Conservation (phyloP, 805 yeast species). For the Ogataea paraovalis region DNA sequence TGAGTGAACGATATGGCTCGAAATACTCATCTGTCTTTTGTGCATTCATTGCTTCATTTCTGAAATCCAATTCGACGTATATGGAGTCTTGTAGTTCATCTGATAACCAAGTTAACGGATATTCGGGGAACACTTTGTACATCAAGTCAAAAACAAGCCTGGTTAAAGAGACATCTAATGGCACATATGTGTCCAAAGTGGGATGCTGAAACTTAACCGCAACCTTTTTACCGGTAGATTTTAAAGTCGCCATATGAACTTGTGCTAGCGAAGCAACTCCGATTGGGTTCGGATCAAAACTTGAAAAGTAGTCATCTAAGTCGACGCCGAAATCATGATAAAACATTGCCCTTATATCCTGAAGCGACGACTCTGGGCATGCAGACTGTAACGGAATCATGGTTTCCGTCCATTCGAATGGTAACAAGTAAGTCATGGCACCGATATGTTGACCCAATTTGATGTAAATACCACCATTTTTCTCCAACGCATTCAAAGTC, state of each 20-base stretch:
- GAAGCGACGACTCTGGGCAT: slow-evolving; percentile 77
- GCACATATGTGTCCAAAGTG: slow-evolving; percentile 77
- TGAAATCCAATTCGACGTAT: slow-evolving; percentile 86
- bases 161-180: slow-evolving; percentile 80
- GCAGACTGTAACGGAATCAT: slow-evolving; percentile 90
- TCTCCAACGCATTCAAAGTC: slow-evolving; percentile 73
- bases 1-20: slow-evolving; percentile 44
- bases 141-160: slow-evolving; percentile 68
- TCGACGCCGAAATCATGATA: slow-evolving; percentile 56
- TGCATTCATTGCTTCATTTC: slow-evolving; percentile 83
- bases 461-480: slow-evolving; percentile 89
- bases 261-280: slow-evolving; percentile 98
- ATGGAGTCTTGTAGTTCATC: slow-evolving; percentile 87
- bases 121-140: slow-evolving; percentile 83
- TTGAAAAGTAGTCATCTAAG: slow-evolving; percentile 60
- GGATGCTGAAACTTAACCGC: slow-evolving; percentile 98
- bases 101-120: slow-evolving; percentile 92
- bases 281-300: slow-evolving; percentile 69
- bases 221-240: slow-evolving; percentile 54
- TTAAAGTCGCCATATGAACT: slow-evolving; percentile 75
- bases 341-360: slow-evolving; percentile 67
- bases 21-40: slow-evolving; percentile 66
- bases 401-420: slow-evolving; percentile 91
- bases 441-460: slow-evolving; percentile 93
- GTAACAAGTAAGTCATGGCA: slow-evolving; percentile 87